These are phyloP conservation scores for Letharia lupina DNA, from an alignment of 495 filamentous ascomycete genomes.

Conservation along the genomic window DNA sequence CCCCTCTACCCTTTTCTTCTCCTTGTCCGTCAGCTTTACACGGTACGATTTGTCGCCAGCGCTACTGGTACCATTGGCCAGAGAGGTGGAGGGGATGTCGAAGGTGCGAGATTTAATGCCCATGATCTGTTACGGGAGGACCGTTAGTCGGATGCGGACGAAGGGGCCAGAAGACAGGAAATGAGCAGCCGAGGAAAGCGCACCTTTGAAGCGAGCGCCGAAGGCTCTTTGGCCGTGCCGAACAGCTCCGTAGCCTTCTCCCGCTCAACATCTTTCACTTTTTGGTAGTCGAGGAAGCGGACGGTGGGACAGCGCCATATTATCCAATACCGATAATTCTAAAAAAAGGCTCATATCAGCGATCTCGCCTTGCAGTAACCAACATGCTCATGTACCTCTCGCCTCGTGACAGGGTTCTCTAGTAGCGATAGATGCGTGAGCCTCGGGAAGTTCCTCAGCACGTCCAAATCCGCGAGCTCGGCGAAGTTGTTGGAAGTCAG, in stretches of 20 bases:
- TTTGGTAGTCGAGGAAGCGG: conserved; percentile 87
- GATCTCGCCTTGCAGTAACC: background rate
- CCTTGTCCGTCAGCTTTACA: conserved; percentile 59
- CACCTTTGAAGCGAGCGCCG: conserved; percentile 68
- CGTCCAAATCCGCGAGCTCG: conserved; percentile 81
- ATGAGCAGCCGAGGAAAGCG: background rate
- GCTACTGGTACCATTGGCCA: conserved; percentile 31
- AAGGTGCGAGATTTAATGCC: conserved; percentile 78
- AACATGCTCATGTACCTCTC: conserved; percentile 57
- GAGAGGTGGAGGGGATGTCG: conserved; percentile 47
- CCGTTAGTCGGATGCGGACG: background rate
- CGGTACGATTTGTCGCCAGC: conserved; percentile 56
- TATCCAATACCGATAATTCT: conserved; percentile 90
- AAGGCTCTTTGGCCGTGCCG: conserved; percentile 65
- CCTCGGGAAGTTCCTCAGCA: conserved; percentile 55
- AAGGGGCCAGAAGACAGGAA: background rate
- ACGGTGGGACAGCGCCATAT: conserved; percentile 79
- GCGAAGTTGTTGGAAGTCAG: conserved; percentile 66
- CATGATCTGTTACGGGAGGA: conserved; percentile 52
- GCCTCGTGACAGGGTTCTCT: conserved; percentile 83
- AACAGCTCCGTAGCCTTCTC: conserved; percentile 68
- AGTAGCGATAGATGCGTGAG: conserved; percentile 74
- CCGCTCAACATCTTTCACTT: conserved; percentile 81
- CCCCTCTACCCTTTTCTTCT: conserved; percentile 60
- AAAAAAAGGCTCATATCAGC: conserved; percentile 6